These are phyloP conservation scores for Paxillus ammoniavirescens DNA, from an alignment of 768 basidiomycete genomes.

Conservation along the genomic window DNA sequence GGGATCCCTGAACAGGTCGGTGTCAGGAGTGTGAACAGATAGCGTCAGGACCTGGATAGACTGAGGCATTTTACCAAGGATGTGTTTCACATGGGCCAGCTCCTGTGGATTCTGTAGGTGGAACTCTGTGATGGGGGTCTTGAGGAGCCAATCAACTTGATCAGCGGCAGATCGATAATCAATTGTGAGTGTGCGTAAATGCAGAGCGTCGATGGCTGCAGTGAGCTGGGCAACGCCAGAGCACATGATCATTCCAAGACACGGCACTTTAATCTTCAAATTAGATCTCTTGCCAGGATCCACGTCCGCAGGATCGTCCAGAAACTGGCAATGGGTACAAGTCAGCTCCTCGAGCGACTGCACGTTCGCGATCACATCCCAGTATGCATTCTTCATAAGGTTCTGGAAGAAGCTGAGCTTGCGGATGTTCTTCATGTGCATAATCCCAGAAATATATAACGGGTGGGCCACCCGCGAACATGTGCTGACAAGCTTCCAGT, in stretches of 20 bases:
- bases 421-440: conserved; percentile 17
- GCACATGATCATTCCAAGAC: neutral
- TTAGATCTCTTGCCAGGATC: neutral
- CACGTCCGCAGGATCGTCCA: neutral
- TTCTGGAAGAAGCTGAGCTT: conserved; percentile 9
- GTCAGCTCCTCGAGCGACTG: conserved; percentile 14
- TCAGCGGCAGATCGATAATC: neutral
- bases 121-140: neutral
- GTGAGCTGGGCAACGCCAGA: neutral
- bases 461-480: no score
- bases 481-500: neutral
- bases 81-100: no score
- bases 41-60: no score
- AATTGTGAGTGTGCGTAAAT: neutral
- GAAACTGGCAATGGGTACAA: conserved; percentile 10
- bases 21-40: no score
- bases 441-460: conserved; percentile 5
- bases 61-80: no score
- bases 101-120: no score
- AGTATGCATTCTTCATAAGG: conserved; percentile 12
- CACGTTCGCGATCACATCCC: conserved; percentile 12
- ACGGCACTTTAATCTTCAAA: conserved; percentile 8
- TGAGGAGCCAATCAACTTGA: neutral
- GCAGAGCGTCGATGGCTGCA: neutral
- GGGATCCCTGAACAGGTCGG: neutral